These are phyloP conservation scores for Infundibulicybe gibba DNA, from an alignment of 768 basidiomycete species.

Conservation along the genomic window DNA sequence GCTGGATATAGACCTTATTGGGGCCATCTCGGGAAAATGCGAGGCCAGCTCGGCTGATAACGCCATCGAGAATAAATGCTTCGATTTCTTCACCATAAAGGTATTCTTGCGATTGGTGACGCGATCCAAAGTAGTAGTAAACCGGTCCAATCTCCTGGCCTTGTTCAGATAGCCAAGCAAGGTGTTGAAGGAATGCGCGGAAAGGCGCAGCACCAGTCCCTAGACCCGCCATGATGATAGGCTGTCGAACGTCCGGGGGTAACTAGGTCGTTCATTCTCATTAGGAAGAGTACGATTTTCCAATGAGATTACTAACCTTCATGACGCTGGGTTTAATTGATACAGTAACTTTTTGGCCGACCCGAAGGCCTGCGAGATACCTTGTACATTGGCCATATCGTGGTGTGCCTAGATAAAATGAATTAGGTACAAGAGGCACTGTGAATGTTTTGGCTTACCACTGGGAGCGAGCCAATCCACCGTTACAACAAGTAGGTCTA, in stretches of 20 bases:
- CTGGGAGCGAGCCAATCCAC: constrained; percentile 89
- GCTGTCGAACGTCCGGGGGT: constrained; percentile 79
- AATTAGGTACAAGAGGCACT: constrained; percentile 5
- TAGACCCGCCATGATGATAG: constrained; percentile 97
- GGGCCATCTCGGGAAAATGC: constrained; percentile 95
- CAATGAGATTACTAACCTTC: constrained; percentile 56
- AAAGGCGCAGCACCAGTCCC: constrained; percentile 99
- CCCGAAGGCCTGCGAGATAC: constrained; percentile 79
- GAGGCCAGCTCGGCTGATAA: constrained; percentile 87
- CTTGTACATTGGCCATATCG: constrained; percentile 95
- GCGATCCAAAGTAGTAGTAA: constrained; percentile 98
- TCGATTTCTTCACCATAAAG: constrained; percentile 97
- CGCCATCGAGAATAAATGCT: constrained; percentile 80
- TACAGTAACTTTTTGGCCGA: constrained; percentile 93
- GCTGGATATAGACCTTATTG: constrained; percentile 96
- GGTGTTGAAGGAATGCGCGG: constrained; percentile 97
- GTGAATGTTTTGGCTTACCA: constrained; percentile 46
- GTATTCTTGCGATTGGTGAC: constrained; percentile 93
- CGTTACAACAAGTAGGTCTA: constrained; percentile 93
- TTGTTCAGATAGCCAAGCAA: constrained; percentile 76
- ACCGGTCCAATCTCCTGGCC: constrained; percentile 84
- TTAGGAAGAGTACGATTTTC: not conserved
- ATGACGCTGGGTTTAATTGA: constrained; percentile 99
- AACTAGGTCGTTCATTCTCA: constrained; percentile 43
- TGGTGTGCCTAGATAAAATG: constrained; percentile 46